Conservation (phyloP, 1,284 basidiomycete genomes). For the Ceraceosorus guamensis region DNA sequence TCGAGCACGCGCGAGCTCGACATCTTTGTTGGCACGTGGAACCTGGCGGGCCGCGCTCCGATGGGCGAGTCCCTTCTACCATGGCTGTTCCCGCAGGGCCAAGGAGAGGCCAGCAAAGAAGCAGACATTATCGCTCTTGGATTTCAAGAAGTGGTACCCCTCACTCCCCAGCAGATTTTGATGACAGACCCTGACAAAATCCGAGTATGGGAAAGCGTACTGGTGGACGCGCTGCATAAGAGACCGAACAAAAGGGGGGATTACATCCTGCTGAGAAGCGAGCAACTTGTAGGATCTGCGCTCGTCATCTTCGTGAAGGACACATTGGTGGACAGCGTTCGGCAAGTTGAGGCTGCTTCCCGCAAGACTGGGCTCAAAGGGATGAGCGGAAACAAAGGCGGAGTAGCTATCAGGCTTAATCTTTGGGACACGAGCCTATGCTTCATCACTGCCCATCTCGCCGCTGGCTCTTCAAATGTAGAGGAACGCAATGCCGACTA, state of each 20-base stretch:
- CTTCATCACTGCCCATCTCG: conserved; percentile 90
- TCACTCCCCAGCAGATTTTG: conserved; percentile 89
- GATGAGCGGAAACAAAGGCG: conserved; percentile 86
- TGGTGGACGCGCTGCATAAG: conserved; percentile 68
- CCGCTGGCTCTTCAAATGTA: conserved; percentile 81
- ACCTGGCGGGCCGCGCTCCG: conserved; percentile 80
- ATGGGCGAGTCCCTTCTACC: conserved; percentile 66
- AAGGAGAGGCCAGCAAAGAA: conserved; percentile 41
- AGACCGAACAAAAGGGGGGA: conserved; percentile 62
- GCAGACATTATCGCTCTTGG: conserved; percentile 51
- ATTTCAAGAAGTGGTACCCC: conserved; percentile 95
- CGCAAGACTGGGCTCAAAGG: conserved; percentile 95
- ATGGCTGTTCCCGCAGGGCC: conserved; percentile 71
- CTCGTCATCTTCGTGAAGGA: conserved; percentile 76
- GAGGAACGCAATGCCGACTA: conserved; percentile 91
- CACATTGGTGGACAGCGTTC: conserved; percentile 67
- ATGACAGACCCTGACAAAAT: conserved; percentile 84
- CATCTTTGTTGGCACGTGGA: conserved; percentile 88
- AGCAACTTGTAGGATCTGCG: conserved; percentile 92
- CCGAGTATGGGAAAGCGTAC: conserved; percentile 67
- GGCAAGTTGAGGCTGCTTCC: conserved; percentile 82
- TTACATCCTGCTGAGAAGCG: conserved; percentile 82
- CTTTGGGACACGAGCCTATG: conserved; percentile 86
- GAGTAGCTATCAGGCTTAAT: conserved; percentile 83
- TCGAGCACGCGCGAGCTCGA: conserved; percentile 67